Base-by-base conservation (phyloP, 345 rosid species). In the Moringa oleifera region DNA sequence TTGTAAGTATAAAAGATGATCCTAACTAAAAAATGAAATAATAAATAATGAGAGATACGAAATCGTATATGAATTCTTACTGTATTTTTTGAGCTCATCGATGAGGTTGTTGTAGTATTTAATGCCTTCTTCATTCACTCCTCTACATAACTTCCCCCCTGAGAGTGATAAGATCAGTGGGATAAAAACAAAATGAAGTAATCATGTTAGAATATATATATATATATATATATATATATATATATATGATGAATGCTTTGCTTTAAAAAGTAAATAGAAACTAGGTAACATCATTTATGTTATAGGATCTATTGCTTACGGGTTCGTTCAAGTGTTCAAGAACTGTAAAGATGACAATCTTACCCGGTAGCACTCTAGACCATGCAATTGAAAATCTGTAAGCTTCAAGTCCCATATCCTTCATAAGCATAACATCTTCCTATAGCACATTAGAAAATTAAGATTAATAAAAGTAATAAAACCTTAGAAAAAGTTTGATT, bases 31-130 rank as follows among this genome's bases (percentile, higher is more conserved):
- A 41, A 41, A 41, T 7, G 12, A 51, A 18, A 51, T 4, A 16
- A 31, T 10, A 37, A 52, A 13, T 56, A 7, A 58, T 7, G n/a
- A 46, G n/a, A n/a, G n/a, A n/a, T n/a, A n/a, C n/a, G n/a, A n/a
- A n/a, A n/a, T n/a, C n/a, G n/a, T n/a, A n/a, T 20, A 19, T 0
- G 13, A 12, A 41, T 6, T 22, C 23, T 57, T 36, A 33, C 69
- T 71, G 6, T 64, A 65, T 6, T 22, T 24, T 20, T 63, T 17
- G 24, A 80, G 81, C 51, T 72, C 83, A 25, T 83, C 46, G 73
- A 79, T 75, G 59, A 80, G 78, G 6, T 60, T 50, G 58, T 71
- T 70, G 71, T 83, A 83, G 71, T 73, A 80, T 5, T 33, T 0
- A 10, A 80, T 20, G 51, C 83, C 87, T 18, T 15, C 70, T 62